Base-by-base conservation (phyloP, 176 grass and related monocot genomes). In the Rhynchospora breviuscula region DNA sequence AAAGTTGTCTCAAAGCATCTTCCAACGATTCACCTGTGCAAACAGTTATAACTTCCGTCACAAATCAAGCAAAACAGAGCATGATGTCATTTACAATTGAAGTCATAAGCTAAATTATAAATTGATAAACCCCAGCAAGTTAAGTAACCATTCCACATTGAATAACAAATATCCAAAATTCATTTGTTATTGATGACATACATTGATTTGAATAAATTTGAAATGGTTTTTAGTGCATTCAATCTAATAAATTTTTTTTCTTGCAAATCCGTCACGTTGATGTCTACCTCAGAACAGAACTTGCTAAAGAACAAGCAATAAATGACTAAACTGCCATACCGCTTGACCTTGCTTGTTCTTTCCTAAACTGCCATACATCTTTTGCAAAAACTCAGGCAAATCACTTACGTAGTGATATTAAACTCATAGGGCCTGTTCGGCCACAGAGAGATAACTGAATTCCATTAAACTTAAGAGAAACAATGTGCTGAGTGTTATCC, bases 1-100 rank as follows among this genome's bases (percentile, higher is more conserved):
- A 94, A 84, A 98, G 85, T 81, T 98, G 95, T 85, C 95, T 91
- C 81, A 98, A 88, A 79, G 95, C 95, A 94, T 98, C 95, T 91
- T 94, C 95, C 77, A 98, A 84, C 62, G 92, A 98, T 91, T 98
- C 95, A 84, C 90, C 95, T 94, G 90, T 60, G 81, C 18, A 59
- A 82, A 84, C 44, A 88, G 85, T 61, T 7, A 14, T 81, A 59
- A 59, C 11, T 22, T 59, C 3, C 10, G 47, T 81, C 47, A 76
- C 19, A 18, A 73, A 74, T 10, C 13, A 54, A 29, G 22, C 46
- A 26, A 75, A 53, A 68, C 9, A 25, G 23, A 8, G 60, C 66
- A 76, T 76, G 48, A 53, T 76, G 29, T 76, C 49, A 5, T 76
- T 54, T 46, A 56, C 2, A 75, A 54, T 29, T 54, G 22, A 53